phyloP scores from a whole-genome alignment of 2,329 filamentous ascomycete genomes.

The Apiospora rasikravindrae region DNA sequence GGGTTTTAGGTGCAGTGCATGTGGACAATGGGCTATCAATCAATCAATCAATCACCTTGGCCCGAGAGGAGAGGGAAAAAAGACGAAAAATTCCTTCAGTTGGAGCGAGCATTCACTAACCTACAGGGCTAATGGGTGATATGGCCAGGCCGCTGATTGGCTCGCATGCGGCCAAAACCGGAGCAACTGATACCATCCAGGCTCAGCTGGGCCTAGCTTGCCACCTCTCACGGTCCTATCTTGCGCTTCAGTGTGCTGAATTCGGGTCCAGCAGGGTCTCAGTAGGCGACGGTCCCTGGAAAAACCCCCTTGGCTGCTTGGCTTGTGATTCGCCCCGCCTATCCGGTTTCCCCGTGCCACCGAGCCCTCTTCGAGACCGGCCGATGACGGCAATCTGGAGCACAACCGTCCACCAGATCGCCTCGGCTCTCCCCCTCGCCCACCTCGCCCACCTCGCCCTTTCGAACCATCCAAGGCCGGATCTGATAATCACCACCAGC shows the following conservation, averaged over 20 bases:
- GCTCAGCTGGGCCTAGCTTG: slow-evolving; percentile 13
- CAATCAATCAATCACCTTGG: neutral
- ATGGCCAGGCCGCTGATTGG: neutral
- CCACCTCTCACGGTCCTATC: neutral
- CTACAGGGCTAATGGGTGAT: neutral
- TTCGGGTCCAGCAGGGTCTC: neutral
- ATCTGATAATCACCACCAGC: slow-evolving; percentile 7
- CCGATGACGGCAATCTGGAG: slow-evolving; percentile 17
- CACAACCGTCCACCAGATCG: neutral
- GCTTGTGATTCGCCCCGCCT: slow-evolving; percentile 13
- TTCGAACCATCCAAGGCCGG: neutral
- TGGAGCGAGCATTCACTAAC: neutral
- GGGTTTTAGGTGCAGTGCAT: neutral
- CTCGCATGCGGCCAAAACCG: neutral
- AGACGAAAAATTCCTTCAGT: neutral
- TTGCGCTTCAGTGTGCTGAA: neutral
- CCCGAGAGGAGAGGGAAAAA: slow-evolving; percentile 7
- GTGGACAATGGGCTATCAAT: no score
- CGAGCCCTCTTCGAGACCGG: neutral
- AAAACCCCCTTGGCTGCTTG: neutral
- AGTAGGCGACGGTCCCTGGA: neutral
- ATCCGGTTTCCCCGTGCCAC: slow-evolving; percentile 11
- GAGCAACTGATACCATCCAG: neutral
- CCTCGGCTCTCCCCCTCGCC: neutral
- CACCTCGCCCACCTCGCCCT: neutral